Evolutionary conservation across 2,329 filamentous ascomycete species (phyloP).

Genomic region (Neospermospora avenae): DNA sequence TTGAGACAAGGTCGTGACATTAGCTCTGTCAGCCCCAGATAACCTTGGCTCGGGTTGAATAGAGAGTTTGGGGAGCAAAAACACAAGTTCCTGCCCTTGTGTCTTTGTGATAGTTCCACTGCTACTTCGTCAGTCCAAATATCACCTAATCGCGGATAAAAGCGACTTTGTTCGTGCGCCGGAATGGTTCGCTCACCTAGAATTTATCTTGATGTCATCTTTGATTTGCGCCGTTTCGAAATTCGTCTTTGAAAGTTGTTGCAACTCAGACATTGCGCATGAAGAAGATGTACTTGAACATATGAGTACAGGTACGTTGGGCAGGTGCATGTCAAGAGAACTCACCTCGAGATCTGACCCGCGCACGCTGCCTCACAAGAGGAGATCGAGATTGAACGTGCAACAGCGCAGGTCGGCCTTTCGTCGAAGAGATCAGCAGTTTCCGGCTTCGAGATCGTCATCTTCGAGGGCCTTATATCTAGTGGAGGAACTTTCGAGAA

Average conservation of each 20-base stretch:
- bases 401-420: neutral
- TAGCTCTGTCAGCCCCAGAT: too few relatives aligned
- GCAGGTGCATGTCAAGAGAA: neutral
- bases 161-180: too few relatives aligned
- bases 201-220: neutral
- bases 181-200: neutral
- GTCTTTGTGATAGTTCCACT: neutral
- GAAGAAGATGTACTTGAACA: too few relatives aligned
- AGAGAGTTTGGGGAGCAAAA: neutral
- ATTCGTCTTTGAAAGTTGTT: neutral
- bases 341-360: neutral
- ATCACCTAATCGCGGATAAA: too few relatives aligned
- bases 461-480: neutral
- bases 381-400: neutral
- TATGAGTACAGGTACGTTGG: too few relatives aligned
- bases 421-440: neutral
- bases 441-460: neutral
- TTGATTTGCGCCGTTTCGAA: neutral
- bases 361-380: neutral
- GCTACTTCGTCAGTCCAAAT: neutral
- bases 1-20: too few relatives aligned
- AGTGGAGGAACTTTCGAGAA: too few relatives aligned
- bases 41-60: neutral
- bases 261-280: neutral
- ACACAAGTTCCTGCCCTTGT: neutral